These are phyloP conservation scores for Cicer yamashitae DNA, from an alignment of 306 rosid species.

Conservation along the genomic window DNA sequence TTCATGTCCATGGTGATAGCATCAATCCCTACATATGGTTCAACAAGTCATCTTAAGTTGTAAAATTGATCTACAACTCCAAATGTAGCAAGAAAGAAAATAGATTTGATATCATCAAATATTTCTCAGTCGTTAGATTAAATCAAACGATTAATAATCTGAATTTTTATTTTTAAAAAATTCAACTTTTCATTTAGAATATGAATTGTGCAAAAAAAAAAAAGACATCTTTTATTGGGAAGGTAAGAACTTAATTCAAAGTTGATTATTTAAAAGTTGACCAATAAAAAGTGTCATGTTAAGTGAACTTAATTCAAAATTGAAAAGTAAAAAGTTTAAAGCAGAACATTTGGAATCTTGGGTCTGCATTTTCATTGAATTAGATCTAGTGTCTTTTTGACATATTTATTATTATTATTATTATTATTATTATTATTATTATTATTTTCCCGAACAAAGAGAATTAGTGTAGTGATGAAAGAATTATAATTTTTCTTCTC, in stretches of 20 bases:
- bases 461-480: too few species aligned
- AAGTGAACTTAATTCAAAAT: conserved; percentile 7
- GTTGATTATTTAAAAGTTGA: neutral
- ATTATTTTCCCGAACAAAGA: too few species aligned
- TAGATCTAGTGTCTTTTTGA: neutral
- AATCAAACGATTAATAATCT: too few species aligned
- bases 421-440: too few species aligned
- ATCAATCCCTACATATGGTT: conserved; percentile 73
- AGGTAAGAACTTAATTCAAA: neutral
- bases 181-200: too few species aligned
- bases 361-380: neutral
- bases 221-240: neutral
- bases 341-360: conserved; percentile 1
- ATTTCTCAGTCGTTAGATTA: neutral
- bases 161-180: too few species aligned
- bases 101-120: neutral
- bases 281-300: neutral
- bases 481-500: neutral
- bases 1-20: conserved; percentile 90
- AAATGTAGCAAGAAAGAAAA: neutral
- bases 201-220: too few species aligned
- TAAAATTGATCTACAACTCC: neutral
- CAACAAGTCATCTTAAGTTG: neutral
- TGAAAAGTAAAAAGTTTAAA: neutral
- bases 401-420: too few species aligned